These are phyloP conservation scores for Cylindrodendrum hubeiense DNA, from an alignment of 2,329 filamentous ascomycete species.

Conservation along the genomic window DNA sequence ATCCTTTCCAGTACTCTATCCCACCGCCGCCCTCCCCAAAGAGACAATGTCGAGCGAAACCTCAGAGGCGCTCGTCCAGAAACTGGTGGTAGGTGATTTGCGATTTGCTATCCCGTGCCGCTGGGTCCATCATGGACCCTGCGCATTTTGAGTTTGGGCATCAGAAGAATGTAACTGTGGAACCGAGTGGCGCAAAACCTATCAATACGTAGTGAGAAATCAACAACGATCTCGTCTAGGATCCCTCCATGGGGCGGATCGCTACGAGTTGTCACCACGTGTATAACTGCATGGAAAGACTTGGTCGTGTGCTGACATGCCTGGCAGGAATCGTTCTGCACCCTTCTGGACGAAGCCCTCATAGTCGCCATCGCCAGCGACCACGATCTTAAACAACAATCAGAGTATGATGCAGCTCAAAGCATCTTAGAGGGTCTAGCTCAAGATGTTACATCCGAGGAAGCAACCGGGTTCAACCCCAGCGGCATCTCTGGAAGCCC, in stretches of 20 bases:
- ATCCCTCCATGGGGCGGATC: not conserved
- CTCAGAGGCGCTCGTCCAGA: constrained; percentile 41
- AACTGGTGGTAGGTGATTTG: constrained; percentile 46
- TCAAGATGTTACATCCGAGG: constrained; percentile 72
- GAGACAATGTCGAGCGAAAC: constrained; percentile 40
- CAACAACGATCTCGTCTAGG: not conserved
- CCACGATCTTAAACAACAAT: constrained; percentile 70
- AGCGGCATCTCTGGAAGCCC: constrained; percentile 72
- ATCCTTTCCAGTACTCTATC: constrained; percentile 26
- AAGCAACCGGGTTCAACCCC: constrained; percentile 82
- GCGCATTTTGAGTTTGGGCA: not conserved
- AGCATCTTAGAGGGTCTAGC: constrained; percentile 75
- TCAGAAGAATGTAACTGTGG: not conserved
- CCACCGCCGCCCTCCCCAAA: constrained; percentile 17
- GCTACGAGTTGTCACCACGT: not conserved
- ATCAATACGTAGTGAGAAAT: not conserved
- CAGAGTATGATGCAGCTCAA: constrained; percentile 66
- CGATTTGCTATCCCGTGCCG: not conserved
- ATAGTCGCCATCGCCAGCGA: constrained; percentile 83
- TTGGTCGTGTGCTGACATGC: constrained; percentile 22
- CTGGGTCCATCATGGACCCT: not conserved
- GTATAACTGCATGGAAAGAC: not conserved
- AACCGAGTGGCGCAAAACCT: not conserved
- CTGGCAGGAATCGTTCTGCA: constrained; percentile 75
- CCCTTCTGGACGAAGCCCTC: constrained; percentile 81